Percentiles rank a stretch among this genome's conserved stretches.
Conservation (phyloP, 345 rosid species). For the Salix arbutifolia region DNA sequence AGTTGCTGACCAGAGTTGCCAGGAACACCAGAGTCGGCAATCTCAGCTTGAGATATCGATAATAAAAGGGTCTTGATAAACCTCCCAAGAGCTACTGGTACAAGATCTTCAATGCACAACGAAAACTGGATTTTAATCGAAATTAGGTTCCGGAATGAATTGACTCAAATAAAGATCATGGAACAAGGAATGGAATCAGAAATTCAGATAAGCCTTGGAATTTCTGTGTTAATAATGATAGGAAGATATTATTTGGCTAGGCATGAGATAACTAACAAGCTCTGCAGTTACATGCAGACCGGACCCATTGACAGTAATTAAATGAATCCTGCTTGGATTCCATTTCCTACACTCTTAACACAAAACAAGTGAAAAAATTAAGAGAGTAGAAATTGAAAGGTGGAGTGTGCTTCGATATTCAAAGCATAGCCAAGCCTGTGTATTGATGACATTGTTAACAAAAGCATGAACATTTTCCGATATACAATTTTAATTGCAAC, state of each 20-base stretch:
- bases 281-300: not conserved
- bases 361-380: not conserved
- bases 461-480: slow-evolving; percentile 2
- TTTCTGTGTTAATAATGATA: not conserved
- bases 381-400: not conserved
- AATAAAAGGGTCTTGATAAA: slow-evolving; percentile 63
- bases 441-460: not conserved
- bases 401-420: not conserved
- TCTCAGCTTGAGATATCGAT: slow-evolving; percentile 53
- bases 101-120: slow-evolving; percentile 87
- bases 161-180: slow-evolving; percentile 5
- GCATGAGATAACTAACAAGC: not conserved
- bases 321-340: not conserved
- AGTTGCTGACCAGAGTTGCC: slow-evolving; percentile 48
- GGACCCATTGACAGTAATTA: not conserved
- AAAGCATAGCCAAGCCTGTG: not conserved
- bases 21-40: slow-evolving; percentile 29
- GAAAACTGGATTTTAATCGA: slow-evolving; percentile 57
- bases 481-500: not conserved
- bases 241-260: not conserved
- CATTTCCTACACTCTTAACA: not conserved
- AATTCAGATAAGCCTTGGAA: not conserved
- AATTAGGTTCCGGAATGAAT: slow-evolving; percentile 19
- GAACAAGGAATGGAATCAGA: not conserved
- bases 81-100: slow-evolving; percentile 85